Base-by-base conservation (phyloP, 768 basidiomycete genomes). In the button mushroom (Agaricus bisporus) region DNA sequence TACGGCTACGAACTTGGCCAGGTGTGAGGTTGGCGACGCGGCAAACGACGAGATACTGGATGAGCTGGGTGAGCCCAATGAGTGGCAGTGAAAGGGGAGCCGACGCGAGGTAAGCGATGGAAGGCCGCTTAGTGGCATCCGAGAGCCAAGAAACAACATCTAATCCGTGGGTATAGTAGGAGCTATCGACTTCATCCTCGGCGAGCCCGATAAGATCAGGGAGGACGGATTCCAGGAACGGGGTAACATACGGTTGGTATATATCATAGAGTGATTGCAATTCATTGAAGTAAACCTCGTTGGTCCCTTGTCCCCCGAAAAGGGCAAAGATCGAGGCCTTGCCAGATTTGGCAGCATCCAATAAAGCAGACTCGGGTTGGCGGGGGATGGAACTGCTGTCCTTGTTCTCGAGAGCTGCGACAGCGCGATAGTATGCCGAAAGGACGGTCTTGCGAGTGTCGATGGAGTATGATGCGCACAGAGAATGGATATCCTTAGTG, bases 201-300 rank as follows among this genome's bases (percentile, higher is more conserved):
- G 81, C 81, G 50, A 95, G 81, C 22, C 91, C 86, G 41, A 76
- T 60, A 62, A 98, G 85, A 44, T 85, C 75, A 15, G 73, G 63
- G 45, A 87, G 83, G 60, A 91, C 70, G 37, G 74, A 73, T 26
- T 73, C 63, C 58, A 97, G 69, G 75, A 93, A 85, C 15, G 85
- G 68, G 14, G 77, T 73, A 58, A 98, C 84, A 64, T 92, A 95
- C 10, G 94, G 87, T 58, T 76, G 82, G 78, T 99, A 98, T 56
- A 82, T 88, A 70, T 97, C 88, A 70, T 90, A 94, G 48, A 98
- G 84, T 47, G 77, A 73, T 72, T 95, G 90, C 17, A 99, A 79
- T 68, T 98, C 97, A 67, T 95, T 91, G 67, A 98, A 93, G 74
- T 98, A 99, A 56, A 95, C 89, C 65, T 98, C 97, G 70, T 98